Evolutionary conservation across 306 rosid genomes (phyloP), one percentile per base, ranked within the genome.

Genomic region (Cucumis melo): DNA sequence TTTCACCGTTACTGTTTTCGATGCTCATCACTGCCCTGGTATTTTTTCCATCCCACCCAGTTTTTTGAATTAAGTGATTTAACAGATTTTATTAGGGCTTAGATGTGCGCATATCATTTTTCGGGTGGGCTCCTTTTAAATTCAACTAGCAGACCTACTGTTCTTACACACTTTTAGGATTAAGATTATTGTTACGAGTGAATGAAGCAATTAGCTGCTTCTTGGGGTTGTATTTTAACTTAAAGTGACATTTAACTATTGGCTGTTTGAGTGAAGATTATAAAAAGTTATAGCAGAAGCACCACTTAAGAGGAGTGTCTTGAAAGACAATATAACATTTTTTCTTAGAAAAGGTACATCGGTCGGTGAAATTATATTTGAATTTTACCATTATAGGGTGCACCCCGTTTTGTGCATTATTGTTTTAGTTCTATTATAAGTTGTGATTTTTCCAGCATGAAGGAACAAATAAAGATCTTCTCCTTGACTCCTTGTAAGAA

Each of bases 1-100:
- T 21, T 88, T 92, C 85, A 75, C 85, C 1, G 93, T 87, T 48
- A 83, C 91, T 10, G 92, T 91, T 71, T 86, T 92, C 8, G 92
- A 92, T 59, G 98, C 96, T 53, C 86, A 86, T 85, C 92, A 90
- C 78, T 92, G 92, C 73, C 96, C 96, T 77, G 96, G 90, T 89
- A 86, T 6, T 51, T 77, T 32, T 23, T 19, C 29, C 9, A 23
- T 76, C 56, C 61, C 20, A 16, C 21, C n/a, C 16, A 32, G 19
- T 34, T 55, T 1, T 74, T 34, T n/a, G 2, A 48, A 15, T 66
- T 3, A 27, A 50, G 60, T 9, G 42, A 48, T 21, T 46, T 23
- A 10, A 17, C 59, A 48, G 8, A 71, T 71, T 70, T 32, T 27
- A 27, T 32, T 27, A 27, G 44, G 76, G 58, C 42, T 50, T 21